Conservation (phyloP, 129 eudicot species). For the Flaveria linearis region DNA sequence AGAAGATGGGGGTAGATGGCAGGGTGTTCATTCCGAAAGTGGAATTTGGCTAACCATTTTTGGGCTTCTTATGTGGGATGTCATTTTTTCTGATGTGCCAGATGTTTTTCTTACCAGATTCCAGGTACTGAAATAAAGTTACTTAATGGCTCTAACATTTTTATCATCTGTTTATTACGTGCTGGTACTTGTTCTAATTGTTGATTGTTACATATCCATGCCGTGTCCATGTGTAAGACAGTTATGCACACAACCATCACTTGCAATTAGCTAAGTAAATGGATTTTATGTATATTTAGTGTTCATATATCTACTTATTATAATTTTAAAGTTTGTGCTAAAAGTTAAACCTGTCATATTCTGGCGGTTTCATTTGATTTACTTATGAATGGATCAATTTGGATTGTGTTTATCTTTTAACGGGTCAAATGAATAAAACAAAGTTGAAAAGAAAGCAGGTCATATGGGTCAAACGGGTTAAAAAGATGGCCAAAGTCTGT, state of each 20-base stretch:
- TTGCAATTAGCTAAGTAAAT: background rate
- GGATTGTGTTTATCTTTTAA: background rate
- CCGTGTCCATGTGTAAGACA: background rate
- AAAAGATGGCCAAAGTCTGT: background rate
- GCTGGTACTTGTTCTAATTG: slow-evolving; percentile 20
- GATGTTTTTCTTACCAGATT: slow-evolving; percentile 75
- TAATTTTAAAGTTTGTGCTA: background rate
- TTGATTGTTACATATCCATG: background rate
- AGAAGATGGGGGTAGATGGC: slow-evolving; percentile 94
- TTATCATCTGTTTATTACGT: background rate
- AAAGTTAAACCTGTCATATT: background rate
- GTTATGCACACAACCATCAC: slow-evolving; percentile 5
- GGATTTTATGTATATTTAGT: background rate
- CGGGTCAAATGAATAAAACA: background rate
- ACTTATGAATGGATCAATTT: background rate
- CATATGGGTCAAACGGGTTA: background rate
- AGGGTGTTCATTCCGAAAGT: slow-evolving; percentile 89
- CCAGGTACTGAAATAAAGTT: slow-evolving; percentile 55
- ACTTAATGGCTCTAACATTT: slow-evolving; percentile 9
- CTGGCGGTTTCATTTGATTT: background rate
- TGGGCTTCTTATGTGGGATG: slow-evolving; percentile 94
- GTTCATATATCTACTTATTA: background rate
- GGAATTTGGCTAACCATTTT: slow-evolving; percentile 91
- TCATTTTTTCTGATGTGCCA: slow-evolving; percentile 76
- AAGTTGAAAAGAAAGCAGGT: background rate